A percentile compares a stretch with the other conserved stretches of the same genome.
phyloP scores from a whole-genome alignment of 768 basidiomycete genomes.

The Boletus edulis region DNA sequence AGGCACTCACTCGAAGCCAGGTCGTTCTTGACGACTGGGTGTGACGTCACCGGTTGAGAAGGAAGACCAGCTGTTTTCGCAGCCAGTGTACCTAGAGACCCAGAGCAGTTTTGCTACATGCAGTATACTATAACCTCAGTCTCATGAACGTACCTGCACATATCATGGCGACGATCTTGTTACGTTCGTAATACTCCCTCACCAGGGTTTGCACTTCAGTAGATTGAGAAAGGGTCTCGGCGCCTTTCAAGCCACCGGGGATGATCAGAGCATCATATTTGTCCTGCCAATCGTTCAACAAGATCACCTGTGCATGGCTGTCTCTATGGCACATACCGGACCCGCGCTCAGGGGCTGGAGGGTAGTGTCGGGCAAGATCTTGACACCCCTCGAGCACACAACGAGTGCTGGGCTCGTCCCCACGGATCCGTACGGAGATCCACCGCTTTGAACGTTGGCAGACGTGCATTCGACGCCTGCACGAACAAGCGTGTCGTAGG shows the following conservation, averaged over 20 bases:
- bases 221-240: conserved; percentile 65
- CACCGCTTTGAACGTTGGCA: conserved; percentile 51
- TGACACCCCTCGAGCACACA: conserved; percentile 70
- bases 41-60: conserved; percentile 70
- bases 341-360: conserved; percentile 45
- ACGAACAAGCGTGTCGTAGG: conserved; percentile 79
- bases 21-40: conserved; percentile 63
- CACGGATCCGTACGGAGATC: conserved; percentile 23
- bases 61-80: conserved; percentile 62
- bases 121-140: not conserved
- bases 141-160: conserved; percentile 60
- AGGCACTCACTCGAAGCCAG: conserved; percentile 50
- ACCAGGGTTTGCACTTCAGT: conserved; percentile 62
- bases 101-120: not conserved
- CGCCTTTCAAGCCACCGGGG: conserved; percentile 78
- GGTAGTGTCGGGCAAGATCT: conserved; percentile 63
- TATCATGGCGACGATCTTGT: conserved; percentile 72
- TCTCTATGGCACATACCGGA: conserved; percentile 38
- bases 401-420: conserved; percentile 45
- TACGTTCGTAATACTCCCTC: conserved; percentile 41
- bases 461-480: conserved; percentile 67
- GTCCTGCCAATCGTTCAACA: conserved; percentile 39
- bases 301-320: not conserved
- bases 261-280: conserved; percentile 68
- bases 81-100: conserved; percentile 56